A percentile compares a stretch with the other conserved stretches of the same genome.
These are phyloP conservation scores for Iris macrosiphon DNA, from an alignment of 106 monocot genomes.

Conservation along the genomic window DNA sequence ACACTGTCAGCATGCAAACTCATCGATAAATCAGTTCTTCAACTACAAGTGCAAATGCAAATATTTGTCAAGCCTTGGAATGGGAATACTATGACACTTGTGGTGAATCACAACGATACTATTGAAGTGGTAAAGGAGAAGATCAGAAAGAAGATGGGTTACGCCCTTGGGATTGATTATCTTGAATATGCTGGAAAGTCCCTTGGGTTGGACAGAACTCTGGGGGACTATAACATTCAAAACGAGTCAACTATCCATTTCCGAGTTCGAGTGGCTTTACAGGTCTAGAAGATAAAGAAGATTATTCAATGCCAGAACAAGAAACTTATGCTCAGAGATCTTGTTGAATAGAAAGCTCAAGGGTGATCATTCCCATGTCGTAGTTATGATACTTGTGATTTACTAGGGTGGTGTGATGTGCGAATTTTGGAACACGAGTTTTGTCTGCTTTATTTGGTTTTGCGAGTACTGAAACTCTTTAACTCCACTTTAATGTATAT, in stretches of 20 bases:
- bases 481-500: too few species aligned
- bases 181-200: not conserved
- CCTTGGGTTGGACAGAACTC: not conserved
- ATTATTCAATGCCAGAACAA: too few species aligned
- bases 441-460: too few species aligned
- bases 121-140: not conserved
- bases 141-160: slow-evolving; percentile 6
- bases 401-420: too few species aligned
- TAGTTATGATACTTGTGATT: too few species aligned
- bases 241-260: not conserved
- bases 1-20: slow-evolving; percentile 4
- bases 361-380: too few species aligned
- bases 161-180: too few species aligned
- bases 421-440: too few species aligned
- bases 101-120: not conserved
- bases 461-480: too few species aligned
- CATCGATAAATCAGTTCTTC: not conserved
- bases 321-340: too few species aligned
- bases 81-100: slow-evolving; percentile 1
- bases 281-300: too few species aligned
- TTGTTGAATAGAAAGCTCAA: too few species aligned
- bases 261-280: not conserved
- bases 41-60: not conserved
- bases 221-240: not conserved
- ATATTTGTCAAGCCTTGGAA: slow-evolving; percentile 3